Conservation (phyloP, 805 yeast species). For the Starmerella ratchasimensis region DNA sequence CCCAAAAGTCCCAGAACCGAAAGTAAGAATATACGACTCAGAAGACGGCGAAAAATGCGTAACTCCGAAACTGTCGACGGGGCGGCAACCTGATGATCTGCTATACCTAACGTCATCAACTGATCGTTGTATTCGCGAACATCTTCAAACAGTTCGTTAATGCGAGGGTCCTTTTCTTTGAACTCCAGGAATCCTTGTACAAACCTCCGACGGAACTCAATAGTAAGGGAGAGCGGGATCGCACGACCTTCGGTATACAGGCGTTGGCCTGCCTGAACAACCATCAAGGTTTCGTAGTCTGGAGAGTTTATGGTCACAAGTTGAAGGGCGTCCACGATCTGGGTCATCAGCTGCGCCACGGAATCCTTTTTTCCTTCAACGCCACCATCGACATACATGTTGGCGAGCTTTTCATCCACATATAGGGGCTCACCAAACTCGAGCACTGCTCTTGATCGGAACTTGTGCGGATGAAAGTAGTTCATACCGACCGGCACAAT, state of each 20-base stretch:
- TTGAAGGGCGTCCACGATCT: slow-evolving; percentile 56
- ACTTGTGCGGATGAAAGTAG: slow-evolving; percentile 89
- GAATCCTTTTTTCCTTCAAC: slow-evolving; percentile 54
- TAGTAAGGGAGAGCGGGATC: slow-evolving; percentile 67
- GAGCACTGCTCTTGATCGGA: slow-evolving; percentile 86
- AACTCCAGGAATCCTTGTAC: slow-evolving; percentile 67
- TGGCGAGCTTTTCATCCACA: slow-evolving; percentile 47
- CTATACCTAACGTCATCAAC: slow-evolving; percentile 48
- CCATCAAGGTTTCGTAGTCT: slow-evolving; percentile 79
- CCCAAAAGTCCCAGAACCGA: slow-evolving; percentile 43
- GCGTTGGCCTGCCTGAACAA: slow-evolving; percentile 83
- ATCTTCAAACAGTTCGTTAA: slow-evolving; percentile 45
- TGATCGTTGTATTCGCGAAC: slow-evolving; percentile 58
- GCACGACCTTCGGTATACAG: slow-evolving; percentile 59
- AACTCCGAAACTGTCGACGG: slow-evolving; percentile 35
- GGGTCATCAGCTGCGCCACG: slow-evolving; percentile 54
- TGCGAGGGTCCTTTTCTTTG: slow-evolving; percentile 48
- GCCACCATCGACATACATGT: slow-evolving; percentile 46
- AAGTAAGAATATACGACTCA: slow-evolving; percentile 36
- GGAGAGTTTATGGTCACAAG: slow-evolving; percentile 82
- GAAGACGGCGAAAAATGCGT: slow-evolving; percentile 33
- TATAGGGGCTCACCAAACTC: slow-evolving; percentile 86
- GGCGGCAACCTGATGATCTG: slow-evolving; percentile 58
- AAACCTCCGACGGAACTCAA: slow-evolving; percentile 82
- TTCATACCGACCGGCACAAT: slow-evolving; percentile 97